These are phyloP conservation scores for Rutstroemia sp. DNA, from an alignment of 2,329 filamentous ascomycete genomes.

Conservation along the genomic window DNA sequence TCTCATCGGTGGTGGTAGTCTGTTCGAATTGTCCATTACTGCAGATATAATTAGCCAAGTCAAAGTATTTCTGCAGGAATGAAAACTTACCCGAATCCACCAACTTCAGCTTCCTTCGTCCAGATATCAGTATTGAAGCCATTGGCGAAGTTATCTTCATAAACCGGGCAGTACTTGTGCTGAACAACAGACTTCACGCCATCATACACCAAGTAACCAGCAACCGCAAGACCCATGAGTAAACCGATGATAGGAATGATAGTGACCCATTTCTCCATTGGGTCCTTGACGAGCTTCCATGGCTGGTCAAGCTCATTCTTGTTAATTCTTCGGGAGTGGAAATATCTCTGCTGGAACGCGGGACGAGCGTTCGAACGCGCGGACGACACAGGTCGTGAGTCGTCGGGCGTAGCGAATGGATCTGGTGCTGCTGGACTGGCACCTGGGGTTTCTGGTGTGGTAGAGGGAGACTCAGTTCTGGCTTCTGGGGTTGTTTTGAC, in stretches of 20 bases:
- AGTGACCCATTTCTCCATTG: constrained; percentile 79
- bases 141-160: constrained; percentile 41
- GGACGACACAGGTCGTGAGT: constrained; percentile 36
- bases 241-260: constrained; percentile 72
- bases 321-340: constrained; percentile 43
- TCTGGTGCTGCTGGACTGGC: constrained; percentile 25
- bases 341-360: constrained; percentile 21
- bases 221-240: constrained; percentile 56
- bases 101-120: constrained; percentile 41
- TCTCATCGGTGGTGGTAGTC: constrained; percentile 65
- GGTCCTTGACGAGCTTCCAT: constrained; percentile 66
- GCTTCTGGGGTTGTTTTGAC: constrained; percentile 27
- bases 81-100: constrained; percentile 44
- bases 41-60: not conserved
- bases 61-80: constrained; percentile 35
- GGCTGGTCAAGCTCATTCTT: constrained; percentile 70
- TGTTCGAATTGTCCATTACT: constrained; percentile 77
- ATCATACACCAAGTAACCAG: constrained; percentile 68
- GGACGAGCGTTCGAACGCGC: constrained; percentile 32
- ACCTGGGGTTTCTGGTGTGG: no score
- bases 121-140: constrained; percentile 45
- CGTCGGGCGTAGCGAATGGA: constrained; percentile 31
- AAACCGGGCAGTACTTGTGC: constrained; percentile 53
- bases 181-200: constrained; percentile 64
- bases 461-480: constrained; percentile 20